A percentile compares a stretch with the other conserved stretches of the same genome.
Evolutionary conservation across 495 filamentous ascomycete genomes (phyloP).

Genomic region (Penicillium ochrochloron): DNA sequence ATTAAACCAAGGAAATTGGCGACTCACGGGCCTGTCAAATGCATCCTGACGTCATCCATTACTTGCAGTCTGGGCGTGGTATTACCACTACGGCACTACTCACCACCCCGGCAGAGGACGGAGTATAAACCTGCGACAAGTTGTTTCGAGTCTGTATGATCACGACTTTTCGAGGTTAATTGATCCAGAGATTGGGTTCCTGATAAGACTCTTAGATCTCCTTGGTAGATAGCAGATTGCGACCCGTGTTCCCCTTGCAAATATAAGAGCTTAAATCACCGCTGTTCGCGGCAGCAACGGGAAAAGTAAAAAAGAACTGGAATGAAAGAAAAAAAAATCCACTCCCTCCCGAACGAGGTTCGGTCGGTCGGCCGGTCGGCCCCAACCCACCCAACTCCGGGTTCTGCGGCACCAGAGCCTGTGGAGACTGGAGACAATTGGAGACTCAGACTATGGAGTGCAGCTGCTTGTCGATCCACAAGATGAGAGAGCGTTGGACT

Average conservation of each 20-base stretch:
- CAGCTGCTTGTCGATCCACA: constrained; percentile 32
- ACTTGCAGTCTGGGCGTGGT: constrained; percentile 15
- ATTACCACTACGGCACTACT: constrained; percentile 11
- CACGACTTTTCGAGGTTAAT: background rate
- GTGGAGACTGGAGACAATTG: constrained; percentile 1
- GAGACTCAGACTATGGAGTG: constrained; percentile 21
- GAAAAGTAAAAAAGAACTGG: background rate
- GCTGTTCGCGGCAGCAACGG: constrained; percentile 8
- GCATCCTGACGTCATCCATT: constrained; percentile 33
- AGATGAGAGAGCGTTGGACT: constrained; percentile 8
- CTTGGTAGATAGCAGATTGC: constrained; percentile 12
- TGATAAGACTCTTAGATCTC: constrained; percentile 17
- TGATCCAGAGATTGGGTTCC: constrained; percentile 1
- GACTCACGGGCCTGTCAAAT: constrained; percentile 29
- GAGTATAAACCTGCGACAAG: background rate
- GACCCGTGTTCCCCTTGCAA: constrained; percentile 3
- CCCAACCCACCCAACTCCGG: constrained; percentile 23
- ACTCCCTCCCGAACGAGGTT: background rate
- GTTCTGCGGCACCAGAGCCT: constrained; percentile 22
- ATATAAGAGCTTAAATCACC: background rate
- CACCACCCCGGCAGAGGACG: background rate
- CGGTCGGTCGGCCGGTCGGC: constrained; percentile 5
- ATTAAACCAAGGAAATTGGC: constrained; percentile 33
- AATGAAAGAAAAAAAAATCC: background rate
- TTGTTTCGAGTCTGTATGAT: background rate